These are phyloP conservation scores for Rhodotorula sphaerocarpa DNA, from an alignment of 768 basidiomycete genomes.

Conservation along the genomic window DNA sequence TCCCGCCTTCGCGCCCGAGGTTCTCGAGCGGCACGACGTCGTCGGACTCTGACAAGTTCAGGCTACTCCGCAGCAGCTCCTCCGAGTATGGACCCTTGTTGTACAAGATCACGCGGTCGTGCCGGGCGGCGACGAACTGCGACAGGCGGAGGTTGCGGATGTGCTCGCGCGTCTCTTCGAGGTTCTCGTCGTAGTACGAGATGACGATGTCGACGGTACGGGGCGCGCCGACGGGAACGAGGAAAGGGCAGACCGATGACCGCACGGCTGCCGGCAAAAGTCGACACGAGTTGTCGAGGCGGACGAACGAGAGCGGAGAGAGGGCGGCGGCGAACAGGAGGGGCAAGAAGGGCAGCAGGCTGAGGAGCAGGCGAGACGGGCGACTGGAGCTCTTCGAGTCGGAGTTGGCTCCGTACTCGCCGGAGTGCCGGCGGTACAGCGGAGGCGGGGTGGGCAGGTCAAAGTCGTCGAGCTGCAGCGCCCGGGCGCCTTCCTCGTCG, in stretches of 20 bases:
- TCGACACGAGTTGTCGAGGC: slow-evolving; percentile 18
- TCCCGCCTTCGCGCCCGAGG: slow-evolving; percentile 43
- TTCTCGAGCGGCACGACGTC: slow-evolving; percentile 41
- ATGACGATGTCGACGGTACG: slow-evolving; percentile 37
- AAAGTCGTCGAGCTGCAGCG: background rate
- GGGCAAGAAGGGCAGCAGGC: slow-evolving; percentile 25
- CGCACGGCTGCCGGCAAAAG: slow-evolving; percentile 18
- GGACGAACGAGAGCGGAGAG: slow-evolving; percentile 4
- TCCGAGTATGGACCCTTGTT: slow-evolving; percentile 34
- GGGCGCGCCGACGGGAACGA: background rate
- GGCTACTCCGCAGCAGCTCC: slow-evolving; percentile 16
- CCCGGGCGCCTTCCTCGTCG: no score
- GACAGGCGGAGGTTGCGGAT: slow-evolving; percentile 15
- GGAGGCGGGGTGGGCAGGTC: background rate
- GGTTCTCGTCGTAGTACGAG: slow-evolving; percentile 39
- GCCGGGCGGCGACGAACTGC: background rate
- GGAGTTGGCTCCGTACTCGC: background rate
- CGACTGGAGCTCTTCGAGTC: no score
- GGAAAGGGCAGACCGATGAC: slow-evolving; percentile 15
- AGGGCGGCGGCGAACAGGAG: slow-evolving; percentile 13
- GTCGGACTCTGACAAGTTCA: slow-evolving; percentile 34
- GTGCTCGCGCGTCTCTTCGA: slow-evolving; percentile 29
- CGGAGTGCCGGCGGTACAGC: background rate
- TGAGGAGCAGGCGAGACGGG: slow-evolving; percentile 2
- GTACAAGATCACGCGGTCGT: slow-evolving; percentile 39